Base-by-base conservation (phyloP, 208 protist genomes). In the Trypanosoma cruzi region DNA sequence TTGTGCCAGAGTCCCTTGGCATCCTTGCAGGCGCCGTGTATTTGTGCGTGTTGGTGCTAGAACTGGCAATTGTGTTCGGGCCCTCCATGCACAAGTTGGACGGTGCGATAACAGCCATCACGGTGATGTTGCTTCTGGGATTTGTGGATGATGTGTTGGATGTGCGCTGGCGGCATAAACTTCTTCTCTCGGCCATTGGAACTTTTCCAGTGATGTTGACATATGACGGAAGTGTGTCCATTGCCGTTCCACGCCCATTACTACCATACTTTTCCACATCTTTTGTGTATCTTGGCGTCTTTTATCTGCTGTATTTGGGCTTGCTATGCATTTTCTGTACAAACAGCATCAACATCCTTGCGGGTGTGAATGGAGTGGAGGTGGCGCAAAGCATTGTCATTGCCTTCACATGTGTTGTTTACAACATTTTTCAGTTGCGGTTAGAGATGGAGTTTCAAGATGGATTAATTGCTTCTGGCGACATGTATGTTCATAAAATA, bases 321-420 rank as follows among this genome's bases (percentile, higher is more conserved):
- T 69, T 98, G 65, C 73, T 99, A 26, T 97, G 96, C 60, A 92
- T 99, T 24, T 99, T 99, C 73, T 99, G 97, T 75, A 99, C 98
- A 4, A 99, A 99, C 79, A 95, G 97, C 58, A 99, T 99, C 82
- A 99, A 99, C 83, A 99, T 99, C 66, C 90, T 99, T 20, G 99
- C 99, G 0, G 99, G 99, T 50, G 94, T 99, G 32, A 99, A 99
- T 81, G 99, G 99, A 10, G 79, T 98, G 0, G 96, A 99, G 77
- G 97, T 97, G 22, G 98, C 98, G 18, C 98, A 99, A 88, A 97
- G 93, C 44, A 80, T 99, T 57, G 84, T 99, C 7, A 99, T 99
- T 67, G 94, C 87, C 10, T 32, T 91, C 37, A 85, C 93, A 18
- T 93, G 96, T 34, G 70, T 99, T 14, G 61, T 98, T 20, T 96